Base-by-base conservation (phyloP, 1,139 yeast genomes). In the Sugiyamaella xylanicola region DNA sequence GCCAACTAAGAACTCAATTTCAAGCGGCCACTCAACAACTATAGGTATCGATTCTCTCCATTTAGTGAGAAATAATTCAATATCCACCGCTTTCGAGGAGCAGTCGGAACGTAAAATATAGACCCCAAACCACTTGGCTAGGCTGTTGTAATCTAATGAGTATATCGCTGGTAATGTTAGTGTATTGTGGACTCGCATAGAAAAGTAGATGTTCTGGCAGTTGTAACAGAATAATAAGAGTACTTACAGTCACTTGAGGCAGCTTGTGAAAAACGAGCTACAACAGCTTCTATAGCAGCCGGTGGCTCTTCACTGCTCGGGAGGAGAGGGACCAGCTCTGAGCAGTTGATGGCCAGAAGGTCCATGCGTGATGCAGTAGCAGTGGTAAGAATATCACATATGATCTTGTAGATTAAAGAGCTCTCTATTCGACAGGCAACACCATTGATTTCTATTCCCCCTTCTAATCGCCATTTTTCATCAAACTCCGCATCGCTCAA, bases 111-210 rank as follows among this genome's bases (percentile, higher is more conserved):
- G 73, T 51, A 88, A 72, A 0, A 84, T 75, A 54, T 77, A 75
- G 2, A 80, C 68, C 1, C 92, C 95, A 65, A 79, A 81, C 86
- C 89, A 86, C 51, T 68, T 67, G 0, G 85, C 77, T 1, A 85
- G 74, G 40, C 67, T 70, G 1, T 62, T 62, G 58, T 74, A 72
- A 59, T 82, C 73, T 29, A 84, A 61, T 40, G 62, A 60, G 67
- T 72, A 77, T 4, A 21, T 8, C 2, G 41, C 53, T 32, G 5
- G 22, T 7, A 22, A 13, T 8, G 43, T 47, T 47, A 47, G 43
- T n/a, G n/a, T n/a, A n/a, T n/a, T n/a, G n/a, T n/a, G n/a, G n/a
- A n/a, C n/a, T n/a, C n/a, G n/a, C n/a, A n/a, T n/a, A n/a, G n/a
- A n/a, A n/a, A n/a, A n/a, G n/a, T n/a, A n/a, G n/a, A n/a, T n/a